phyloP scores from a whole-genome alignment of 495 filamentous ascomycete species.

The Elasticomyces elasticus region DNA sequence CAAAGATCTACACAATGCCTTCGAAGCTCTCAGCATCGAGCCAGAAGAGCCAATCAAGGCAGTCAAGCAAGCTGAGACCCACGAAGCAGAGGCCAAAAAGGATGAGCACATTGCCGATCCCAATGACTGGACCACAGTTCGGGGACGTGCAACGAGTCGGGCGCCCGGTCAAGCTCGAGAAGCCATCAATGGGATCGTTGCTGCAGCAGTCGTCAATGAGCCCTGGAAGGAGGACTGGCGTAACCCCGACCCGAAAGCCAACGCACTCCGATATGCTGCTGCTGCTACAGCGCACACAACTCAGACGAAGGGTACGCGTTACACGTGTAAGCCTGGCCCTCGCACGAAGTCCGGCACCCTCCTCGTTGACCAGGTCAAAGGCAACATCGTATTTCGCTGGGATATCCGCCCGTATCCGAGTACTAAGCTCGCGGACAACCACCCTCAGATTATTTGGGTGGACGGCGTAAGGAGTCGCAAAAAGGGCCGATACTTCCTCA shows the following conservation, averaged over 20 bases:
- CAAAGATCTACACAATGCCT: no score
- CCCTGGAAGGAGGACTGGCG: background rate
- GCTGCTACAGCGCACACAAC: background rate
- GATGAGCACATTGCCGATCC: no score
- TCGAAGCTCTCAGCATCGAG: no score
- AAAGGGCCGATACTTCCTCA: conserved; percentile 7
- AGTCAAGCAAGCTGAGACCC: no score
- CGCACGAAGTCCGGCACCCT: background rate
- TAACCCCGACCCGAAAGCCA: background rate
- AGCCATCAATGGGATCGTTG: no score
- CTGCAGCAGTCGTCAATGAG: no score
- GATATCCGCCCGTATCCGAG: background rate
- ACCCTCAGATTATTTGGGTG: background rate
- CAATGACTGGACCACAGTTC: no score
- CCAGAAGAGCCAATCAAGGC: no score
- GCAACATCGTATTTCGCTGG: background rate
- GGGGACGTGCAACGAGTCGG: no score
- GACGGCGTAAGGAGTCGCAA: background rate
- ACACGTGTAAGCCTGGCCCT: background rate
- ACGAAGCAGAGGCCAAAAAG: no score
- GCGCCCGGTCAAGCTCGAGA: no score
- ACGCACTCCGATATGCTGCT: background rate
- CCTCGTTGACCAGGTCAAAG: background rate
- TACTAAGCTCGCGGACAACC: background rate
- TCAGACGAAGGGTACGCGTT: background rate